Evolutionary conservation across 495 filamentous ascomycete genomes (phyloP).

Genomic region (Aspergillus homomorphus): DNA sequence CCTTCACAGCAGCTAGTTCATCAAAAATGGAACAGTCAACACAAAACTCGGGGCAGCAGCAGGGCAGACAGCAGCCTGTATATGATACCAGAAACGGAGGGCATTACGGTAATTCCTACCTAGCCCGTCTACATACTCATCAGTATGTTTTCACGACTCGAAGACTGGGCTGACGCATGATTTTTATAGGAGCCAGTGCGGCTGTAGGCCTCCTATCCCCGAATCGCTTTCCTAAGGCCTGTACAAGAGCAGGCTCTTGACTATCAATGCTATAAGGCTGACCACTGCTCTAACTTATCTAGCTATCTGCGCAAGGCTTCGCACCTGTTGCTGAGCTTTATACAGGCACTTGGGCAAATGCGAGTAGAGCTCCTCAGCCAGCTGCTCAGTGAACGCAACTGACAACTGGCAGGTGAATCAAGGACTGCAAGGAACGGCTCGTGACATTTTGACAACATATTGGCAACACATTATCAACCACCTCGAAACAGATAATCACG

Average conservation of each 20-base stretch:
- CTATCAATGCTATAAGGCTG: constrained; percentile 13
- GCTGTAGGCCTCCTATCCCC: constrained; percentile 63
- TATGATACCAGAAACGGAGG: constrained; percentile 83
- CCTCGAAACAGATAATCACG: constrained; percentile 90
- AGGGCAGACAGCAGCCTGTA: constrained; percentile 57
- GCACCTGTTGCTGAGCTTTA: constrained; percentile 84
- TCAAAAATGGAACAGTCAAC: constrained; percentile 55
- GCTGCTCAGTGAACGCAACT: background rate
- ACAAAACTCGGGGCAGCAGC: constrained; percentile 52
- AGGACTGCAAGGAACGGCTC: constrained; percentile 87
- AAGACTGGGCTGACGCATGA: constrained; percentile 2
- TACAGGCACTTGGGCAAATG: constrained; percentile 92
- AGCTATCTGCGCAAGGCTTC: constrained; percentile 74
- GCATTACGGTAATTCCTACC: constrained; percentile 69
- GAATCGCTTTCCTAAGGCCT: background rate
- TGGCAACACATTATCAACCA: constrained; percentile 98
- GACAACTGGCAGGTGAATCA: constrained; percentile 72
- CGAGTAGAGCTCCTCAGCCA: constrained; percentile 36
- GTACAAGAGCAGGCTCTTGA: background rate
- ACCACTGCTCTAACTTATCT: constrained; percentile 13
- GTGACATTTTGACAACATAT: constrained; percentile 95
- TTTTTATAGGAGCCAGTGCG: constrained; percentile 70
- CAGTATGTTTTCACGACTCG: background rate
- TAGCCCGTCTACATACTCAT: background rate
- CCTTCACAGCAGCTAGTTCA: background rate